These are phyloP conservation scores for Pilobolus umbonatus DNA, from an alignment of 192 early-diverging fungal species.

Conservation along the genomic window DNA sequence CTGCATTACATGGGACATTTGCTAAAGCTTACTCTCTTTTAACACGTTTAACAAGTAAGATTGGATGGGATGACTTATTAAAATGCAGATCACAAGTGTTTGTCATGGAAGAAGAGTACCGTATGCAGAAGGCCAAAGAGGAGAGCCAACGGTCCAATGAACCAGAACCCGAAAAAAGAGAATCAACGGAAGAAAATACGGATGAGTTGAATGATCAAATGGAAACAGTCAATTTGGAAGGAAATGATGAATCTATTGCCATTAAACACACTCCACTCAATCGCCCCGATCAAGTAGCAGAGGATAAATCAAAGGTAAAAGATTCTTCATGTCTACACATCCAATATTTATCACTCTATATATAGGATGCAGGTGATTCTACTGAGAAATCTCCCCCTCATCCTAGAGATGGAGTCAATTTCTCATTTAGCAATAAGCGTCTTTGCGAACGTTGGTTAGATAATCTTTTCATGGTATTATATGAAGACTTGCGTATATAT, in stretches of 20 bases:
- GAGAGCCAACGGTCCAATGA: slow-evolving; percentile 52
- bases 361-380: background rate
- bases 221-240: slow-evolving; percentile 28
- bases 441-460: slow-evolving; percentile 99
- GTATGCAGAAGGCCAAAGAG: slow-evolving; percentile 65
- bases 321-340: background rate
- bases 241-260: slow-evolving; percentile 9
- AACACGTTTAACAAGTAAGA: slow-evolving; percentile 72
- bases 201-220: slow-evolving; percentile 18
- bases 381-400: background rate
- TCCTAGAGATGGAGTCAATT: slow-evolving; percentile 41
- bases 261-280: slow-evolving; percentile 33
- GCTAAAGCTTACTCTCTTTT: slow-evolving; percentile 81
- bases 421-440: slow-evolving; percentile 89
- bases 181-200: slow-evolving; percentile 22
- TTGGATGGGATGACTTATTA: slow-evolving; percentile 97
- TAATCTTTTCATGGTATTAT: slow-evolving; percentile 98
- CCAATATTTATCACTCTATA: slow-evolving; percentile 4
- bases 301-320: slow-evolving; percentile 45
- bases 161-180: slow-evolving; percentile 15
- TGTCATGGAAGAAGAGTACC: slow-evolving; percentile 99
- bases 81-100: slow-evolving; percentile 83
- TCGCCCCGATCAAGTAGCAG: slow-evolving; percentile 40
- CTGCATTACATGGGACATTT: slow-evolving; percentile 92
- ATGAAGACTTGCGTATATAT: slow-evolving; percentile 91